phyloP scores from a whole-genome alignment of 345 rosid species.

The Litchi chinensis region DNA sequence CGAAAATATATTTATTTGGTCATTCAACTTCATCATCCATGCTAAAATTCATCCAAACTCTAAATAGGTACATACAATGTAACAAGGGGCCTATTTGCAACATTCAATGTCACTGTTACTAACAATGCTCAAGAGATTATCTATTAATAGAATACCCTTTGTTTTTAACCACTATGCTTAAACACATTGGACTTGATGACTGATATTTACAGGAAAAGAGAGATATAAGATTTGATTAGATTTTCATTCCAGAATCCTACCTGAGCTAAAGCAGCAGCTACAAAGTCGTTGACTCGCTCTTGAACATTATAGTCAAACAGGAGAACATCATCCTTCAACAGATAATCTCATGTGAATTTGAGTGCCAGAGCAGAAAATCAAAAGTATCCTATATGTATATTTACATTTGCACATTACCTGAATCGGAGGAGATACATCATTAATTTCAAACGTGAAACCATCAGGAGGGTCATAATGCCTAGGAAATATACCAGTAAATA shows the following conservation, averaged over 20 bases:
- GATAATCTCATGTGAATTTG: slow-evolving; percentile 28
- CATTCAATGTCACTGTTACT: not conserved
- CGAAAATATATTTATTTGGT: not conserved
- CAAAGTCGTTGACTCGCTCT: slow-evolving; percentile 86
- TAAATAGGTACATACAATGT: not conserved
- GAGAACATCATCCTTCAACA: slow-evolving; percentile 68
- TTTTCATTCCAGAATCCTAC: slow-evolving; percentile 34
- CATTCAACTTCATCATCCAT: not conserved
- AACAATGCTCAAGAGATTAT: not conserved
- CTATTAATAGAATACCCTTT: not conserved
- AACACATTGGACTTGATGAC: not conserved
- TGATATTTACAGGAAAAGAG: slow-evolving; percentile 1
- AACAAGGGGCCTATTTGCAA: not conserved
- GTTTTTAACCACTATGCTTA: not conserved
- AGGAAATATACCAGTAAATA: slow-evolving; percentile 91
- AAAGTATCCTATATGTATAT: slow-evolving; percentile 2
- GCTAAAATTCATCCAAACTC: not conserved
- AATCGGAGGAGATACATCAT: slow-evolving; percentile 83
- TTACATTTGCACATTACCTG: slow-evolving; percentile 55
- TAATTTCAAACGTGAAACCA: slow-evolving; percentile 83
- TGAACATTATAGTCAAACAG: slow-evolving; percentile 89
- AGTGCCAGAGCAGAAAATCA: slow-evolving; percentile 18
- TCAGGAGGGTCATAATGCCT: slow-evolving; percentile 95
- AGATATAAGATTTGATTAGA: not conserved
- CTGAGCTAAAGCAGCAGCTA: slow-evolving; percentile 86